Base-by-base conservation (phyloP, 163 green algal species). In the Scenedesmus sp. region DNA sequence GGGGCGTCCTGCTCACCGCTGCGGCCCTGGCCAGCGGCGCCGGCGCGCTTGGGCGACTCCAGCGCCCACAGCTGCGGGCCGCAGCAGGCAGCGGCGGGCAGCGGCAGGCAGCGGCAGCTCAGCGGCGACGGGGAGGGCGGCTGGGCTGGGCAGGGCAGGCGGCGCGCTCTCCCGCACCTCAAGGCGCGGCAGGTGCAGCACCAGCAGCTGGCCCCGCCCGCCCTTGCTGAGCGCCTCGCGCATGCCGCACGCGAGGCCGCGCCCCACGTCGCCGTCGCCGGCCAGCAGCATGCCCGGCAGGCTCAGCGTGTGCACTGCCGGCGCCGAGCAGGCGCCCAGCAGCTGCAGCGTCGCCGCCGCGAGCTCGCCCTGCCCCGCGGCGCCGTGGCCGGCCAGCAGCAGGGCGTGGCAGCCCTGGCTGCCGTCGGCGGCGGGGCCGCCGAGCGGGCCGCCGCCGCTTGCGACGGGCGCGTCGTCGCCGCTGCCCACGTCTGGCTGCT, bases 251-350 rank as follows among this genome's bases (percentile, higher is more conserved):
- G 62, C 36, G 24, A 74, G 51, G 24, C 74, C 74, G 6, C 17
- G 26, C 31, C 4, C n/a, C 20, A 33, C 63, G 63, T 67, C 34
- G 18, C 74, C 74, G 39, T 51, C 50, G 0, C 74, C 74, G 14
- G 15, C 24, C 62, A 81, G 62, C 74, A 81, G 62, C 62, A 81
- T 67, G 13, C n/a, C 74, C 28, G 74, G 74, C 50, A 81, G 39
- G 50, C 53, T 60, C 24, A 81, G n/a, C 18, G 28, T 58, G 62
- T 66, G 36, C 42, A 81, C 74, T 28, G 50, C 62, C 54, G 74
- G 48, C 34, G 24, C 62, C 22, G 56, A 50, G 33, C 39, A 14
- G 45, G 24, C 26, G 39, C 50, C 53, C 48, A 81, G 50, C 50
- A 74, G 62, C 50, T 56, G 10, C 34, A 81, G 39, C 24, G 60